Conservation (phyloP, 2,329 filamentous ascomycete genomes). For the Colletotrichum paranaense region DNA sequence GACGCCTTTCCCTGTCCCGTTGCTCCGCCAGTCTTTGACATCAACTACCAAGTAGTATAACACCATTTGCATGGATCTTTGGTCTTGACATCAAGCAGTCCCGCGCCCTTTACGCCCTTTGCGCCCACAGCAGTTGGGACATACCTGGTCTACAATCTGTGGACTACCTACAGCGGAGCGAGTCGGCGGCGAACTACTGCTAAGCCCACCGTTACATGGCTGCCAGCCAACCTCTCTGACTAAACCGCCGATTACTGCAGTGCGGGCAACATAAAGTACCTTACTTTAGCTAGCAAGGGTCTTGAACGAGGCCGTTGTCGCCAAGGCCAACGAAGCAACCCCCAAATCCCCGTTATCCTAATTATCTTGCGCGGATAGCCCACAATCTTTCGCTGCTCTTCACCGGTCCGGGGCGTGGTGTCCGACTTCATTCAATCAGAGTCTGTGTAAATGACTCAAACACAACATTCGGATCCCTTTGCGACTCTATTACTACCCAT, state of each 20-base stretch:
- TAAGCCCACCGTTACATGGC: neutral
- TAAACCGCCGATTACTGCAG: neutral
- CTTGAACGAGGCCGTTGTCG: conserved; percentile 10
- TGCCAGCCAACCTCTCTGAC: neutral
- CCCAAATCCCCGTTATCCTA: neutral
- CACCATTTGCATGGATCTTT: neutral
- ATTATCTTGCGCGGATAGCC: neutral
- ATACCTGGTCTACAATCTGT: neutral
- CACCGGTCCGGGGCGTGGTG: neutral
- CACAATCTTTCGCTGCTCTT: neutral
- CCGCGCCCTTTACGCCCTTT: conserved; percentile 6
- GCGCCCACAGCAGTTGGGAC: neutral
- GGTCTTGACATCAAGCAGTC: neutral
- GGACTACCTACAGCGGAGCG: neutral
- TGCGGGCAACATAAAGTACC: neutral
- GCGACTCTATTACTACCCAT: neutral
- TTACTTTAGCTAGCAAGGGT: conserved; percentile 11
- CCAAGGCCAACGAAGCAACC: conserved; percentile 3
- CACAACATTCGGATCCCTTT: neutral
- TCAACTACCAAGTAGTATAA: neutral
- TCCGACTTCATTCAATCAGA: neutral
- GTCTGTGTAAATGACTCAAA: conserved; percentile 19
- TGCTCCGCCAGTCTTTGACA: conserved; percentile 5
- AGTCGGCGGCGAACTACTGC: neutral
- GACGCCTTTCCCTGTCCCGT: conserved; percentile 8